phyloP scores from a whole-genome alignment of 2,329 filamentous ascomycete genomes.

The Sclerotinia glacialis region DNA sequence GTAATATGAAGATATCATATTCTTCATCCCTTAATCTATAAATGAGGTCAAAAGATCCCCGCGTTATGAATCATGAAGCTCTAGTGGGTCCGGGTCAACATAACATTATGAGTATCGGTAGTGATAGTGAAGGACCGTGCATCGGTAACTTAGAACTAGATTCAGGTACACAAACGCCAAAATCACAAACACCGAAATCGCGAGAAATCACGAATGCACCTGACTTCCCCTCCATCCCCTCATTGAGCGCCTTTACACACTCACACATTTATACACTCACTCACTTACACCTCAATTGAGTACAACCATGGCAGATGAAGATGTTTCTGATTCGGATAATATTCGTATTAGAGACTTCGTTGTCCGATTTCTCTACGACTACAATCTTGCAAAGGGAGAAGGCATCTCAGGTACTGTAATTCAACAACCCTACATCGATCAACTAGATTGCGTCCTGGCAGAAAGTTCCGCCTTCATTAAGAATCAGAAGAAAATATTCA shows the following conservation, averaged over 20 bases:
- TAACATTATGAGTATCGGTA: too few species aligned
- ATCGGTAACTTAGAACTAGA: not conserved
- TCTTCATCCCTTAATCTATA: too few species aligned
- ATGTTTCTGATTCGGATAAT: conserved; percentile 12
- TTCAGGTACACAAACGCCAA: conserved; percentile 8
- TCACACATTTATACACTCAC: not conserved
- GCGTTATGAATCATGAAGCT: not conserved
- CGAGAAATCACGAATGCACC: conserved; percentile 15
- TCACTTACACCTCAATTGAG: not conserved
- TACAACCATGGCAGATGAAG: conserved; percentile 7
- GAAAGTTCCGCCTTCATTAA: not conserved
- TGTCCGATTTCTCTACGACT: not conserved
- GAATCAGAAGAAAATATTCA: conserved; percentile 10
- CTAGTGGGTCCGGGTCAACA: not conserved
- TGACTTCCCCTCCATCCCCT: conserved; percentile 3
- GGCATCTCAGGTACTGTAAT: conserved; percentile 2
- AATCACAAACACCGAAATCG: conserved; percentile 11
- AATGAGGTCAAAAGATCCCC: not conserved
- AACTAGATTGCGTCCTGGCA: conserved; percentile 2
- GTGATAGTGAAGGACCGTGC: not conserved
- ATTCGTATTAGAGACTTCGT: not conserved
- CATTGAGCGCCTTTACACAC: not conserved
- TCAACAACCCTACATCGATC: conserved; percentile 7
- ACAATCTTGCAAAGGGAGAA: not conserved
- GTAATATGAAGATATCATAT: too few species aligned